Evolutionary conservation across 371 early-diverging fungal species (phyloP).

Genomic region (Syncephalastrum monosporum): DNA sequence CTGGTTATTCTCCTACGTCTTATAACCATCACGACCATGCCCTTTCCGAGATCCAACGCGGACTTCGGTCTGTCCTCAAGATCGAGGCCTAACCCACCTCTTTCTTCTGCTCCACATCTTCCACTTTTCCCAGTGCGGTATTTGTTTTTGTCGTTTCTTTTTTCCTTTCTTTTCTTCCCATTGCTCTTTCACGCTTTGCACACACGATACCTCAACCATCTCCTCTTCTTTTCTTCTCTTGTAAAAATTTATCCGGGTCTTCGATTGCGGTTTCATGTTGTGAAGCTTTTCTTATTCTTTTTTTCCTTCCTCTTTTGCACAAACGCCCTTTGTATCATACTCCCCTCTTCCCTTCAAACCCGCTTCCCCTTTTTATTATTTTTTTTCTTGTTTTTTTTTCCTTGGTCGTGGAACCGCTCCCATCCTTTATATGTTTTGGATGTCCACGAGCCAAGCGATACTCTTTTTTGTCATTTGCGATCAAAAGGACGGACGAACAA

Average conservation of each 20-base stretch:
- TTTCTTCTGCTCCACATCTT: neutral
- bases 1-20: constrained; percentile 22
- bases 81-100: constrained; percentile 31
- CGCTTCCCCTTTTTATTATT: constrained; percentile 2
- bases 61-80: constrained; percentile 48
- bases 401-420: neutral
- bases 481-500: no score
- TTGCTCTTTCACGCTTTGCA: constrained; percentile 10
- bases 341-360: neutral
- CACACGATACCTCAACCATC: constrained; percentile 10
- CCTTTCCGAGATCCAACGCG: constrained; percentile 49
- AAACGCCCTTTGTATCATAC: constrained; percentile 3
- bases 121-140: no score
- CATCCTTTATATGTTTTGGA: no score
- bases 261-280: constrained; percentile 9
- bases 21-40: constrained; percentile 20
- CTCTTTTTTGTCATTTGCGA: no score
- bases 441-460: no score
- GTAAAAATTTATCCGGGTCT: no score
- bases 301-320: constrained; percentile 6
- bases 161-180: constrained; percentile 6
- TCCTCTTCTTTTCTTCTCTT: no score
- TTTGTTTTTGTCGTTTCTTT: no score
- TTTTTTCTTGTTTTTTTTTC: constrained; percentile 7
- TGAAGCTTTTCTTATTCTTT: constrained; percentile 6